Evolutionary conservation across 768 basidiomycete species (phyloP), one percentile per base, ranked within the genome.

Genomic region (Leccinum ochraceum): DNA sequence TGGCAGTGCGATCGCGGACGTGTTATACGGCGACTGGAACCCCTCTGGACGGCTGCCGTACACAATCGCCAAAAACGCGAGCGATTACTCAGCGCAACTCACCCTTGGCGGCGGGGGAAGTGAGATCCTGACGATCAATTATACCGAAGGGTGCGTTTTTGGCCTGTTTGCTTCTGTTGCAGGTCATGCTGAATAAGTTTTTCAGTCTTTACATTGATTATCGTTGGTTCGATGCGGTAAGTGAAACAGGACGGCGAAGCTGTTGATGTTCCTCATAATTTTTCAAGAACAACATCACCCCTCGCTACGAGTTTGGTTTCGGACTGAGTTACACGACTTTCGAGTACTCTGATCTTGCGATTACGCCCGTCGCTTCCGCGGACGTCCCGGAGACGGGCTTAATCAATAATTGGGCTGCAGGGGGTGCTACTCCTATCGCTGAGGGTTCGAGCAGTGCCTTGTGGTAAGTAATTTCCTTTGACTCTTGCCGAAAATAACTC

Each of bases 231-330:
- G 88, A 90, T 57, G 80, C 86, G 58, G 81, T 86, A 59, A 75
- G 85, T 72, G 67, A 69, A 42, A 5, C 42, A 64, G 17, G 5
- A 17, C 2, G 3, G 26, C 10, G 16, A 30, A 37, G n/a, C 3
- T 7, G 2, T 11, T 17, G 42, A 36, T 10, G 1, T 30, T 36
- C 9, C 55, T 63, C 3, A 63, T 22, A 37, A 30, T 57, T 32
- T 50, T 26, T 30, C 36, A 88, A 88, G 83, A 77, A 83, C 72
- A 83, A 87, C 62, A 91, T 93, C 63, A 80, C 80, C 0, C 92
- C 92, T 4, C 89, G 90, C 44, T 94, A 86, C 68, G 91, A 92
- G 69, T 98, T 98, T 71, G 95, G 95, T 5, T 95, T 87, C 70
- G 95, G 95, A 0, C 72, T 95, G 68, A 90, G 87, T 58, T 98